Base-by-base conservation (phyloP, 768 basidiomycete genomes). In the Macrolepiota albuminosa region DNA sequence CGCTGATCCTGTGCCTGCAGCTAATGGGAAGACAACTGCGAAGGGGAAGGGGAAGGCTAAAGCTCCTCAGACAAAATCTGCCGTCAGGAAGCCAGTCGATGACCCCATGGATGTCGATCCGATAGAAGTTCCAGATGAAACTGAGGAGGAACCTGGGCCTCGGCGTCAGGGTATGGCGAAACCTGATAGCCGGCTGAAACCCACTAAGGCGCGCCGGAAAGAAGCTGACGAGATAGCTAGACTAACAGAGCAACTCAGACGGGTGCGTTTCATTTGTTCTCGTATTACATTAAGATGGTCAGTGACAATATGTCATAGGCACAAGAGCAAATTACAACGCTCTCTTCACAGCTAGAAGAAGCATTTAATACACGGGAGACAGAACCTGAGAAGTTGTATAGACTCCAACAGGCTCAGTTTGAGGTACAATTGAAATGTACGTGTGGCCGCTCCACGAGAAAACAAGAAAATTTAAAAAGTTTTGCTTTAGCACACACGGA, bases 301-400 rank as follows among this genome's bases (percentile, higher is more conserved):
- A 56, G 45, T 47, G 48, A 51, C 52, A 36, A 24, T 8, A 29
- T 24, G 29, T 13, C 16, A 37, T 26, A 83, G 82, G 69, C 75
- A 14, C 69, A 80, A 57, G 64, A 66, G n/a, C 79, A 81, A 52
- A 76, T 81, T 26, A 73, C 79, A 34, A 69, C 75, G 29, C 68
- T 91, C 1, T 75, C 76, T 39, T 70, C 74, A 18, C 85, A 87
- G 58, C 63, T 91, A 18, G 81, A 90, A 45, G 84, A 89, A 60
- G 68, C 84, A 7, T 77, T 82, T 55, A 75, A 78, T 37, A 72
- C 85, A 43, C 81, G 88, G 48, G 70, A 76, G 43, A 88, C 89
- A 6, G 91, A 91, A 61, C 73, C 88, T 33, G 89, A 93, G 65
- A 73, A 78, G 58, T 67, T 79, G 14, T 67, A 85, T 52, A 74